Evolutionary conservation across 805 yeast species (phyloP), one percentile per base, ranked within the genome.

Genomic region (Starmerella ratchasimensis): DNA sequence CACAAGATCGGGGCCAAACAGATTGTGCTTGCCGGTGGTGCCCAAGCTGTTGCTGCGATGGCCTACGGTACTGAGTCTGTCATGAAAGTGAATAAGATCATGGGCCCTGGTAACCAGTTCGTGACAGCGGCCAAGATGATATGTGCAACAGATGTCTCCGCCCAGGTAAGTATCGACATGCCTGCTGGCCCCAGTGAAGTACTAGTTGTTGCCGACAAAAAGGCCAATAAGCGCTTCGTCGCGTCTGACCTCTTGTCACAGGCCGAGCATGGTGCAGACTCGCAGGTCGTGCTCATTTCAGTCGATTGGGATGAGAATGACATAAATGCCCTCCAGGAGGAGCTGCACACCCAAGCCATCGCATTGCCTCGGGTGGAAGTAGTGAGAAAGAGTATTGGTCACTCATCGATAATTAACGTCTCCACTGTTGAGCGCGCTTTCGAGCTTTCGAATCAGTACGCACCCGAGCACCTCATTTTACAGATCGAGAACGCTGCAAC

Each of bases 161-260:
- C 98, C 6, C 65, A 86, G 54, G 90, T 95, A 56, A 80, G 94
- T 14, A 90, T 90, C 50, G 99, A 90, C 60, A 88, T 90, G 97
- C 99, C 99, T 34, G 99, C 99, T 19, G 99, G 99, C 8, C 99
- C 99, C 21, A 80, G 94, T 36, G 99, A 90, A 62, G 99, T 90
- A 18, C 67, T 90, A 42, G 99, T 88, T 5, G 67, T 90, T 50
- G 94, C 94, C 33, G 99, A 90, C 58, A 71, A 67, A 42, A 55
- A 69, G 32, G 82, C 96, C 10, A 94, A 84, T 60, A 88, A 93
- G 18, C 94, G 84, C 53, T 90, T 82, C 59, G 98, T 90, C 22
- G 98, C 96, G n/a, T 73, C 84, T 47, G 99, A 90, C 59, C 68
- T 90, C 55, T 67, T 90, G 42, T 86, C 97, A 0, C 99, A 90